Evolutionary conservation across 1,139 yeast species (phyloP).

Genomic region (Blastobotrys persicus): DNA sequence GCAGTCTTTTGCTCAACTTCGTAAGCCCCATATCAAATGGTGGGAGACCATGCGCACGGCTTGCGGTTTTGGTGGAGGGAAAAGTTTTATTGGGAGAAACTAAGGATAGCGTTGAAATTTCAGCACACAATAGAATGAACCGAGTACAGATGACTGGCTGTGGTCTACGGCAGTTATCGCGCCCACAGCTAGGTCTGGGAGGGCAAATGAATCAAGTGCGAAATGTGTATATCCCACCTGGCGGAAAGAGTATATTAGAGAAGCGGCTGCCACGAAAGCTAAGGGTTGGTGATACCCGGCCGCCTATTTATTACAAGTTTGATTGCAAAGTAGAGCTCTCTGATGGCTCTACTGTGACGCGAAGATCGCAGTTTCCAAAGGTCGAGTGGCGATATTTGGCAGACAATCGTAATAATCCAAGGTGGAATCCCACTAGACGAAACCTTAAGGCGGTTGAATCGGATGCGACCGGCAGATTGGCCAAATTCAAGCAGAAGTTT

Average conservation of each 20-base stretch:
- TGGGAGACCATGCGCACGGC: not conserved
- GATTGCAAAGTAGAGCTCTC: slow-evolving; percentile 83
- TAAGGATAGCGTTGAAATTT: not conserved
- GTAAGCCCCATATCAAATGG: not conserved
- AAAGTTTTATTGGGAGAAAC: not conserved
- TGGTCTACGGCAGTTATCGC: not conserved
- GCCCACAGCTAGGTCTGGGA: not conserved
- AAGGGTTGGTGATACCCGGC: slow-evolving; percentile 79
- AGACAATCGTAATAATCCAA: slow-evolving; percentile 80
- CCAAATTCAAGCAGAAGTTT: slow-evolving; percentile 77
- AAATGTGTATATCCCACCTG: slow-evolving; percentile 27
- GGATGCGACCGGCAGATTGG: slow-evolving; percentile 80
- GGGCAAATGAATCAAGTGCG: slow-evolving; percentile 11
- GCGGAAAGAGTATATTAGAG: slow-evolving; percentile 28
- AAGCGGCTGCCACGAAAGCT: slow-evolving; percentile 31
- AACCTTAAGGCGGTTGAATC: slow-evolving; percentile 74
- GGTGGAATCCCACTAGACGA: slow-evolving; percentile 86
- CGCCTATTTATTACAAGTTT: slow-evolving; percentile 87
- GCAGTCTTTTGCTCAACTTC: too few species aligned
- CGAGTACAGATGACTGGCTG: not conserved
- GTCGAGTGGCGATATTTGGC: slow-evolving; percentile 80
- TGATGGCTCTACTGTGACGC: slow-evolving; percentile 83
- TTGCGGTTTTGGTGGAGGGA: not conserved
- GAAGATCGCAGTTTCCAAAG: slow-evolving; percentile 87
- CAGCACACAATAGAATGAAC: not conserved